Base-by-base conservation (phyloP, 1,284 basidiomycete species). In the Microbotryum scabiosae region DNA sequence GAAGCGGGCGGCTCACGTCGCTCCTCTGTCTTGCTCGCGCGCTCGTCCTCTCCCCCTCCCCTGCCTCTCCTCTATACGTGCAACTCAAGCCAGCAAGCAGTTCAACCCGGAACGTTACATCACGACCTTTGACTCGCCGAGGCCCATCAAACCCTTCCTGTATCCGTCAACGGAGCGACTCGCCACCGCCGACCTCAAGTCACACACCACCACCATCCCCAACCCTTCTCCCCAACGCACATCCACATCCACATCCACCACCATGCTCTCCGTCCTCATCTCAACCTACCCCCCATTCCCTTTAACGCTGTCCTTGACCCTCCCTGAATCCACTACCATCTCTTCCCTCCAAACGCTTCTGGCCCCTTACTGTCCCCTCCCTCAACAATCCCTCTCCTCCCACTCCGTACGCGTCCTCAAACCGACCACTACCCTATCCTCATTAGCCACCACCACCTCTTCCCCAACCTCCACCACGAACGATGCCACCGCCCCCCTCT, bases 251-350 rank as follows among this genome's bases (percentile, higher is more conserved):
- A 81, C 85, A 23, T 52, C 53, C 0, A 84, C 86, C 2, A 76
- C 89, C 26, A 81, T 83, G 16, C 77, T 90, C 58, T 77, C 78
- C 4, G 79, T 84, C 1, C 80, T 84, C 0, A 76, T 78, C 0
- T 75, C 79, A 10, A 81, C 83, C 0, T 75, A 77, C 21, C 65
- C 86, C 16, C 73, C 76, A 16, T 77, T 79, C 53, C 74, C 88
- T 26, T 79, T 81, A 47, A 73, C 77, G 53, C 75, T 83, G 52
- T 78, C 87, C 36, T 74, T 78, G 45, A 75, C 79, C 41, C 82
- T 82, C 63, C 86, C 85, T 68, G 79, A 82, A 0, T 71, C 77
- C 21, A 77, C 86, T 1, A 61, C 36, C 59, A 43, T 1, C 51
- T 58, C 46, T 62, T 64, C 56, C 62, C 62, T 1, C 25, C 52